phyloP scores from a whole-genome alignment of 768 basidiomycete species.

The Bullera alba region DNA sequence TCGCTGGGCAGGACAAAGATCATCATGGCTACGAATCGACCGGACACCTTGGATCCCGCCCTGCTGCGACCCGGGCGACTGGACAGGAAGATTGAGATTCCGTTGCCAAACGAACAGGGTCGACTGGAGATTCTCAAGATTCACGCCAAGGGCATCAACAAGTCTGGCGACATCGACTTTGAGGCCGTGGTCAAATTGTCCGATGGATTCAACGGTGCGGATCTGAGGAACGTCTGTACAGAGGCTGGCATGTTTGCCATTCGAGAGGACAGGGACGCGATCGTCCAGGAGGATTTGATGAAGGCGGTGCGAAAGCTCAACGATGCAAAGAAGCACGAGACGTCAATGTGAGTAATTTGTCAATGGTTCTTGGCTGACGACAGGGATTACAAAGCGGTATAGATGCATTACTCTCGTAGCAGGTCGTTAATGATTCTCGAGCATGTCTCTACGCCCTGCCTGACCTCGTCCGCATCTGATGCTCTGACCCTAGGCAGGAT shows the following conservation, averaged over 20 bases:
- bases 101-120: conserved; percentile 93
- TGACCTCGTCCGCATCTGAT: conserved; percentile 35
- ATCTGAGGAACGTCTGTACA: conserved; percentile 87
- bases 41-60: conserved; percentile 95
- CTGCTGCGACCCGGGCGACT: conserved; percentile 90
- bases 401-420: conserved; percentile 8
- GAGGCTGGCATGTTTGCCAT: conserved; percentile 96
- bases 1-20: conserved; percentile 90
- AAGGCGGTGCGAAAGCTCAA: conserved; percentile 93
- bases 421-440: conserved; percentile 43
- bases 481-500: conserved; percentile 32
- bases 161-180: conserved; percentile 90
- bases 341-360: conserved; percentile 29
- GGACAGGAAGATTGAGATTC: conserved; percentile 96
- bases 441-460: conserved; percentile 40
- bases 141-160: conserved; percentile 87
- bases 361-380: not conserved
- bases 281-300: conserved; percentile 88
- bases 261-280: conserved; percentile 87
- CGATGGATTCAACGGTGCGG: conserved; percentile 93
- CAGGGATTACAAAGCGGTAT: conserved; percentile 25
- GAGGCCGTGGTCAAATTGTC: conserved; percentile 92
- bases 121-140: conserved; percentile 96
- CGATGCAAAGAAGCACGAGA: conserved; percentile 97
- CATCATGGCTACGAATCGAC: conserved; percentile 99